These are phyloP conservation scores for Jimgerdemannia lactiflua DNA, from an alignment of 192 early-diverging fungal species.

Conservation along the genomic window DNA sequence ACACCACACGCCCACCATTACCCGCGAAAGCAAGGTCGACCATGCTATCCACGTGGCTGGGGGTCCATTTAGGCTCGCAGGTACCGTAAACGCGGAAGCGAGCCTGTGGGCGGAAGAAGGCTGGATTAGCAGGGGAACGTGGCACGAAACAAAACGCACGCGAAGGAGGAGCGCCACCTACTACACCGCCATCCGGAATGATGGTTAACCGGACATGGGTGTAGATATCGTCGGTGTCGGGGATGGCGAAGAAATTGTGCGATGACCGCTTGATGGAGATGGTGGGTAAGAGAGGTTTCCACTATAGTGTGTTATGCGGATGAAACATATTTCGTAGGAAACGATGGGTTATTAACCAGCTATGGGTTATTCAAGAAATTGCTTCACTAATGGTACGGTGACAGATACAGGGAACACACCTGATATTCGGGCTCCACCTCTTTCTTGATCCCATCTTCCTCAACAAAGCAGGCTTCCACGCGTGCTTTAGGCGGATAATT, in stretches of 20 bases:
- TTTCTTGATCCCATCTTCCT: conserved; percentile 1
- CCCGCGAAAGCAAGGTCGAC: conserved; percentile 62
- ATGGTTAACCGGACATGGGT: conserved; percentile 71
- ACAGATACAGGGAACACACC: not conserved
- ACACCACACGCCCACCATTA: conserved; percentile 55
- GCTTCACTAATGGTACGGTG: too few species aligned
- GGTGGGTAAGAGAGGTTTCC: conserved; percentile 5
- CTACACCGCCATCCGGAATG: conserved; percentile 87
- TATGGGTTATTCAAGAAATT: too few species aligned
- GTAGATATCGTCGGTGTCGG: conserved; percentile 45
- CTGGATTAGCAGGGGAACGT: not conserved
- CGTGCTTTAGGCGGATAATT: conserved; percentile 78
- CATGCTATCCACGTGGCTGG: conserved; percentile 29
- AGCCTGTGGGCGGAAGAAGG: conserved; percentile 26
- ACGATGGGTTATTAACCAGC: too few species aligned
- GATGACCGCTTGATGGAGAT: conserved; percentile 9
- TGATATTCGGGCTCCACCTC: not conserved
- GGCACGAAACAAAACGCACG: not conserved
- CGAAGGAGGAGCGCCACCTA: not conserved
- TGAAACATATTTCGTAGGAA: too few species aligned
- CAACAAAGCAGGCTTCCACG: conserved; percentile 51
- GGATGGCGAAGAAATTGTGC: conserved; percentile 15
- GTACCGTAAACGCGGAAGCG: conserved; percentile 64
- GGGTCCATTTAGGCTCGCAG: conserved; percentile 40
- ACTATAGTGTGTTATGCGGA: not conserved